Evolutionary conservation across 768 basidiomycete genomes (phyloP), one percentile per base, ranked within the genome.

Genomic region (Agrocybe chaxingu): DNA sequence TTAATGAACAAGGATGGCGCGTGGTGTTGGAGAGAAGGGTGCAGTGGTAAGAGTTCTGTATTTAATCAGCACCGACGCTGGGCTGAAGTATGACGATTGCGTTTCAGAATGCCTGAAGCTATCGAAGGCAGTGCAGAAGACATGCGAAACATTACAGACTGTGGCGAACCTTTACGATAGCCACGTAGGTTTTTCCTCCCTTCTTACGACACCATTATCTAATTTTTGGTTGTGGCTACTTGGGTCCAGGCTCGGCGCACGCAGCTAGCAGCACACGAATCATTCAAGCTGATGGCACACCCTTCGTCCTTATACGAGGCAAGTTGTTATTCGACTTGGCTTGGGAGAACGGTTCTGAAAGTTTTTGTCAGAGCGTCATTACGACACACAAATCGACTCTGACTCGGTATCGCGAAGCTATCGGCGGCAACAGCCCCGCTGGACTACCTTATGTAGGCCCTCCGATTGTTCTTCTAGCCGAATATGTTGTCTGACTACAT

Each of bases 11-110:
- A 74, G 7, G 79, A 88, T 19, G 85, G 88, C 1, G 90, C 88
- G 3, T 89, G 92, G 88, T 92, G 90, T 64, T 95, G 91, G 90
- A 76, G 83, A 19, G 89, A 93, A 47, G 76, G 75, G 2, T 92
- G 91, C 62, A 66, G 77, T 62, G 83, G 89, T 88, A 57, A 10
- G 69, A 44, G 6, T 13, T 43, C 31, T 44, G 2, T 42, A 38
- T 3, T 32, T n/a, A 16, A 16, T 33, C 12, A 44, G 41, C 32
- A 29, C 33, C 13, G n/a, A 44, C 31, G 5, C 13, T 18, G 18
- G 47, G 45, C 11, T 11, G 36, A 12, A 39, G 13, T 39, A 40
- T 29, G 11, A 8, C 31, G 33, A 3, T 12, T 16, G 42, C 29
- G n/a, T 36, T 11, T 16, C 11, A 89, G 90, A 84, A 34, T 93